Evolutionary conservation across 768 basidiomycete species (phyloP).

Genomic region (Pilatotrama ljubarskyi): DNA sequence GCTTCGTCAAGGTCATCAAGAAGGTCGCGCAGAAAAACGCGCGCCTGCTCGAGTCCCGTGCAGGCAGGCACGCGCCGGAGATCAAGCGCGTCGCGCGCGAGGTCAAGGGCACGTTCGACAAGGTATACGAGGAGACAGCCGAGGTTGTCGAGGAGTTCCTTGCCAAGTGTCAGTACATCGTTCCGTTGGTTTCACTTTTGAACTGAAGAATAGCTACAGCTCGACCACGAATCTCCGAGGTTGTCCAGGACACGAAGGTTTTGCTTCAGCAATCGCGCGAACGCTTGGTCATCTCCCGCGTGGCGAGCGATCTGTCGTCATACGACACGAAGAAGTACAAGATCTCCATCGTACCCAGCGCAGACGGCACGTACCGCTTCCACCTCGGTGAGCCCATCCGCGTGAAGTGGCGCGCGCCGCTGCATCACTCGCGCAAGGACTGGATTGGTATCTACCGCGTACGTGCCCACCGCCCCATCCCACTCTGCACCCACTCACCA

Average conservation of each 20-base stretch:
- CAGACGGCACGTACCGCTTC: constrained; percentile 59
- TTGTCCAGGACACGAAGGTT: constrained; percentile 90
- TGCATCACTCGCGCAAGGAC: constrained; percentile 84
- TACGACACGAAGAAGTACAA: constrained; percentile 83
- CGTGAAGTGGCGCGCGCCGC: constrained; percentile 86
- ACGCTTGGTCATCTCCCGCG: constrained; percentile 89
- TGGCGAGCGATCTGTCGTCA: constrained; percentile 77
- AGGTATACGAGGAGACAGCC: constrained; percentile 92
- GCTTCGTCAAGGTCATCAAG: constrained; percentile 98
- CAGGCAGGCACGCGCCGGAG: constrained; percentile 81
- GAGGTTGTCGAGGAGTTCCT: constrained; percentile 94
- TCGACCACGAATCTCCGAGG: constrained; percentile 83
- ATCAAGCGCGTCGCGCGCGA: constrained; percentile 83
- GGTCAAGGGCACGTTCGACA: constrained; percentile 92
- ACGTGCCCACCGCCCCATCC: constrained; percentile 16
- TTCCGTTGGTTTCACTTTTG: no score
- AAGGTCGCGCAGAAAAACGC: constrained; percentile 86
- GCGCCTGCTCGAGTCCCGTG: constrained; percentile 68
- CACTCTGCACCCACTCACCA: neutral
- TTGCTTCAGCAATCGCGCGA: constrained; percentile 90
- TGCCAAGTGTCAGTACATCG: constrained; percentile 66
- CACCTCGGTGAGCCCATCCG: constrained; percentile 90
- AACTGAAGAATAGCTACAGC: constrained; percentile 45
- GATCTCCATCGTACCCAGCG: constrained; percentile 56
- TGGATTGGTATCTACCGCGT: constrained; percentile 96